Percentiles rank a stretch among this genome's conserved stretches.
Evolutionary conservation across 148 eudicot species (phyloP).

Genomic region (Suaeda aralocaspica): DNA sequence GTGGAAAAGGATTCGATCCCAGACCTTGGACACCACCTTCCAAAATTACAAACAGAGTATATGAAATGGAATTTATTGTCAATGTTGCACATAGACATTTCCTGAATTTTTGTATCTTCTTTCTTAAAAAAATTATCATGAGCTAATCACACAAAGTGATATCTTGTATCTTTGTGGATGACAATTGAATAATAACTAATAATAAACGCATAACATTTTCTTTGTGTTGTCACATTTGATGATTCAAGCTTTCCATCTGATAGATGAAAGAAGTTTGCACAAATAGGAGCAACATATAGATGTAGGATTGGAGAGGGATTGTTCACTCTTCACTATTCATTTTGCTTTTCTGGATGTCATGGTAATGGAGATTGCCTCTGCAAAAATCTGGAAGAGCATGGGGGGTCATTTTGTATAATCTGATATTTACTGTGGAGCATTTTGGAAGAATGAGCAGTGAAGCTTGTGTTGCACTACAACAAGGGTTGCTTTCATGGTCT

Average conservation of each 20-base stretch:
- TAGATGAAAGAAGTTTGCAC: slow-evolving; percentile 26
- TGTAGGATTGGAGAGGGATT: slow-evolving; percentile 22
- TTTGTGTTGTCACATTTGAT: slow-evolving; percentile 23
- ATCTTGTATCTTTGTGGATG: slow-evolving; percentile 4
- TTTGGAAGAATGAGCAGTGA: slow-evolving; percentile 12
- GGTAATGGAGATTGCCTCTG: slow-evolving; percentile 18
- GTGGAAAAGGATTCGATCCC: no score
- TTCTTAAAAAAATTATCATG: neutral
- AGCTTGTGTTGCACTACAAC: slow-evolving; percentile 20
- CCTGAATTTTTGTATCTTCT: neutral
- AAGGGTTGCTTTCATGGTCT: slow-evolving; percentile 24
- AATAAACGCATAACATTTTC: slow-evolving; percentile 3
- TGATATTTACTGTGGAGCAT: slow-evolving; percentile 9
- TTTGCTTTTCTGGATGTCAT: slow-evolving; percentile 18
- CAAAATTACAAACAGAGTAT: no score
- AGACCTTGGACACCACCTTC: no score
- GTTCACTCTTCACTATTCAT: slow-evolving; percentile 2
- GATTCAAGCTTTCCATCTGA: slow-evolving; percentile 18
- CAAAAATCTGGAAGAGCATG: slow-evolving; percentile 19
- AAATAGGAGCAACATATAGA: slow-evolving; percentile 19
- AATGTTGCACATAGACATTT: neutral
- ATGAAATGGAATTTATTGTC: neutral
- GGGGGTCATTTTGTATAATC: neutral
- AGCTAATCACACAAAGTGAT: neutral
- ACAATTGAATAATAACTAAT: neutral